Base-by-base conservation (phyloP, 2,329 filamentous ascomycete species). In the Claviceps sp. region DNA sequence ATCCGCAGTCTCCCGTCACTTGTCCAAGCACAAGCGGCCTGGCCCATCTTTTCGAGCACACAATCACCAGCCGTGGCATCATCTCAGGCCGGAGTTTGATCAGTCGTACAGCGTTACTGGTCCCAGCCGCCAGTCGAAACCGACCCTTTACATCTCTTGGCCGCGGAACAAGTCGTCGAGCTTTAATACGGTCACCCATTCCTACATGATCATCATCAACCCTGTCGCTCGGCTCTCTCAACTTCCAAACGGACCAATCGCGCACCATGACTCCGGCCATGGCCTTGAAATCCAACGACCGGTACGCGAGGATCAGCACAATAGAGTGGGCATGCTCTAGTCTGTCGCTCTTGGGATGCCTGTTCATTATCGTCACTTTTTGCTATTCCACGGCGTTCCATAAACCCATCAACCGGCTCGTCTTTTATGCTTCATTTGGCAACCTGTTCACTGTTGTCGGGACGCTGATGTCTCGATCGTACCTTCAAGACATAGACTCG, bases 351-450 rank as follows among this genome's bases (percentile, higher is more conserved):
- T 50, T 84, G 1, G 86, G 85, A 52, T 86, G 82, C 44, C 59
- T 82, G 37, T 80, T 90, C 63, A 85, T 89, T 61, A 80, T 91
- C 51, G 59, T 72, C 52, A 89, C 85, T 3, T 93, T 90, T 62
- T 68, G 78, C 34, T 65, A 67, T n/a, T 86, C 83, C 37, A 75
- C 73, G 16, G 75, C 76, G 5, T 93, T 93, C 63, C 85, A 86
- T 61, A 91, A 89, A 62, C 85, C 87, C n/a, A 89, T 93, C 69
- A 93, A 93, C 62, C 77, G 88, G 18, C 74, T 94, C 0, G 82
- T 91, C 9, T 91, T 94, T 65, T 93, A 85, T 64, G 87, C 88
- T 6, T 85, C 85, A 0, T 85, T 87, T 61, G 88, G 87, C 8
- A 94, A 95, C 61, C 74, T 91, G 59, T 73, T 89, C 66, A 80